Evolutionary conservation across 169 alveolate genomes (phyloP), one percentile per base, ranked within the genome.

Genomic region (Plasmodium gallinaceum): DNA sequence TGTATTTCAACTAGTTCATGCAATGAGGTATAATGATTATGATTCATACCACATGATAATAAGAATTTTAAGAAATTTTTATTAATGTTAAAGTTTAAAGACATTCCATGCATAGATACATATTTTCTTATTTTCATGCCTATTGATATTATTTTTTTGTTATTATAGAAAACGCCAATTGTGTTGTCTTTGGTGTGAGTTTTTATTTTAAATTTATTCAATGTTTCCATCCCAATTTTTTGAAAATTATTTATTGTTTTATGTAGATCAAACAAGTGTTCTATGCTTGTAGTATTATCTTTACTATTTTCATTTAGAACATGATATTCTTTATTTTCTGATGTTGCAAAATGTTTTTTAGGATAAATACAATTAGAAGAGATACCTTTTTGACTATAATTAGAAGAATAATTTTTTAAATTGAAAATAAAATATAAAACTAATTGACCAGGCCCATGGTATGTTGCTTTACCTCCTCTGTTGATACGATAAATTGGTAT

Each of bases 381-480:
- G 7, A 85, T 61, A 54, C 60, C 73, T 57, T 69, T n/a, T 43
- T 48, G 51, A 69, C 57, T 39, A 83, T 83, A 69, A 46, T 83
- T 83, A 20, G 74, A 54, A 45, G 91, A 14, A 80, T 93, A 90
- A 22, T 39, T 61, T 74, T 91, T 78, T 88, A 93, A 89, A 73
- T 93, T 88, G 20, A 93, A 66, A 7, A 93, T 73, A 26, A 93
- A 92, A 57, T 93, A 93, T 57, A 93, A 43, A 54, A 93, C 92
- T 69, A 93, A 74, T 65, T 93, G 95, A 8, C 95, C 95, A 5
- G 95, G 95, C 16, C 94, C 95, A 74, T 93, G 95, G 22, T 54
- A 90, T 7, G 95, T 93, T 68, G 88, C 93, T 73, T 93, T 88
- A 3, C 95, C 95, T 20, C 95, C 95, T 42, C 95, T 62, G 78